A percentile compares a stretch with the other conserved stretches of the same genome.
These are phyloP conservation scores for Pythium folliculosum DNA, from an alignment of 352 stramenopile species.

Conservation along the genomic window DNA sequence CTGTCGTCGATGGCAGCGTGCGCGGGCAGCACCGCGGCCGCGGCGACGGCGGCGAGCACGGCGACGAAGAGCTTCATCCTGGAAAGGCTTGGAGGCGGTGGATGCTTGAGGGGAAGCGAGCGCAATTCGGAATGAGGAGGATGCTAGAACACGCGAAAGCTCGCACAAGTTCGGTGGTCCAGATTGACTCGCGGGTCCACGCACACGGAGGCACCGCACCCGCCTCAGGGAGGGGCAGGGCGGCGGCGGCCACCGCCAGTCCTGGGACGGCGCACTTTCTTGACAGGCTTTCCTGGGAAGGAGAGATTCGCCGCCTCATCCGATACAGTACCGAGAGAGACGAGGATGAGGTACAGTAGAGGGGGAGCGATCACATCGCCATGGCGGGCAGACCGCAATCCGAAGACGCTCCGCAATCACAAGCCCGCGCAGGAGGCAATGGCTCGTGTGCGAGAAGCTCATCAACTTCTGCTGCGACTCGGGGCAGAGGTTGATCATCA, in stretches of 20 bases:
- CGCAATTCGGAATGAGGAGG: background rate
- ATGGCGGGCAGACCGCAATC: too few species aligned
- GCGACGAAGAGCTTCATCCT: constrained; percentile 2
- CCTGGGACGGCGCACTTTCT: too few species aligned
- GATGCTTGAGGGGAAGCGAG: background rate
- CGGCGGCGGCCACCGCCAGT: background rate
- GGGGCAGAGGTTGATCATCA: background rate
- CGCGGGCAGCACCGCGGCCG: background rate
- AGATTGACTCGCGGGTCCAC: background rate
- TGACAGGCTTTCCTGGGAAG: too few species aligned
- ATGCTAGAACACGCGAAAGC: background rate
- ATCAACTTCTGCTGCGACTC: background rate
- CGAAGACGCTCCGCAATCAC: background rate
- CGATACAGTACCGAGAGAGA: too few species aligned
- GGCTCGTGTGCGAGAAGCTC: background rate
- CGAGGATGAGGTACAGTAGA: too few species aligned
- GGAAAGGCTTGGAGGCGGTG: background rate
- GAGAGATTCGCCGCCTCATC: too few species aligned
- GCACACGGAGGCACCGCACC: background rate
- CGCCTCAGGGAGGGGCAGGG: background rate
- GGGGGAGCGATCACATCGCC: too few species aligned
- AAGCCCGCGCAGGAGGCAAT: background rate
- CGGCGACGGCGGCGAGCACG: background rate
- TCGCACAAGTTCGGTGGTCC: background rate
- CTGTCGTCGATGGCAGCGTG: background rate